Conservation (phyloP, 2,329 filamentous ascomycete species). For the Sporothrix brunneoviolacea region DNA sequence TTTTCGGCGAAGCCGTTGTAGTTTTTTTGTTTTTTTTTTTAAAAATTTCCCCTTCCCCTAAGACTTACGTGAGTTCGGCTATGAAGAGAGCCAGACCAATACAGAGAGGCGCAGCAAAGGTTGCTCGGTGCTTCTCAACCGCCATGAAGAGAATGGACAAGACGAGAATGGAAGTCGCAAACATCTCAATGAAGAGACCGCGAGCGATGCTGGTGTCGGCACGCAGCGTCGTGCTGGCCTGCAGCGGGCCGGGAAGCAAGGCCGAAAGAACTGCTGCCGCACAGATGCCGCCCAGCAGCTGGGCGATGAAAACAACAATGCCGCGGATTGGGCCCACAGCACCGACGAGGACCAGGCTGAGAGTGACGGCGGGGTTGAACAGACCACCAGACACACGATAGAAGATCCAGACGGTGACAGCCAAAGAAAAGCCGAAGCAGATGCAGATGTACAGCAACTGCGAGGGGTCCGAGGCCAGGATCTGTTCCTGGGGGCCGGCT, state of each 20-base stretch:
- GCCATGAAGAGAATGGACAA: conserved; percentile 64
- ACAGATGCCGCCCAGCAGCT: conserved; percentile 52
- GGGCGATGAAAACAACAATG: conserved; percentile 45
- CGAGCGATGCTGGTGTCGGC: conserved; percentile 45
- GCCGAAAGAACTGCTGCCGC: conserved; percentile 51
- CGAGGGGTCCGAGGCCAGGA: conserved; percentile 23
- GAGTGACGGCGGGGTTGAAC: conserved; percentile 46
- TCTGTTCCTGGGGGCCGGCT: conserved; percentile 13
- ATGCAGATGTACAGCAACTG: conserved; percentile 44
- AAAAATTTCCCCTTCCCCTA: too few species aligned
- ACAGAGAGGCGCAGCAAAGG: conserved; percentile 63
- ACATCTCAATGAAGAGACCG: conserved; percentile 61
- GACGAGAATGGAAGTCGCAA: conserved; percentile 57
- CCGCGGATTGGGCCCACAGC: conserved; percentile 48
- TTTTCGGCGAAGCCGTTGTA: too few species aligned
- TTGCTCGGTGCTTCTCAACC: conserved; percentile 66
- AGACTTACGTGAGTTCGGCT: conserved; percentile 38
- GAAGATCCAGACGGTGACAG: conserved; percentile 51
- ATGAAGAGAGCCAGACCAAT: conserved; percentile 68
- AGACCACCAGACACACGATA: conserved; percentile 47
- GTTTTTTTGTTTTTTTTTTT: too few species aligned
- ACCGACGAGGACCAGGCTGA: conserved; percentile 53
- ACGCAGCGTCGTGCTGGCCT: conserved; percentile 52
- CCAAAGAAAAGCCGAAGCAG: conserved; percentile 43
- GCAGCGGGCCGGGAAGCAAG: conserved; percentile 47